Evolutionary conservation across 2,329 filamentous ascomycete species (phyloP), one percentile per base, ranked within the genome.

Genomic region (Penicillium corylophilum): DNA sequence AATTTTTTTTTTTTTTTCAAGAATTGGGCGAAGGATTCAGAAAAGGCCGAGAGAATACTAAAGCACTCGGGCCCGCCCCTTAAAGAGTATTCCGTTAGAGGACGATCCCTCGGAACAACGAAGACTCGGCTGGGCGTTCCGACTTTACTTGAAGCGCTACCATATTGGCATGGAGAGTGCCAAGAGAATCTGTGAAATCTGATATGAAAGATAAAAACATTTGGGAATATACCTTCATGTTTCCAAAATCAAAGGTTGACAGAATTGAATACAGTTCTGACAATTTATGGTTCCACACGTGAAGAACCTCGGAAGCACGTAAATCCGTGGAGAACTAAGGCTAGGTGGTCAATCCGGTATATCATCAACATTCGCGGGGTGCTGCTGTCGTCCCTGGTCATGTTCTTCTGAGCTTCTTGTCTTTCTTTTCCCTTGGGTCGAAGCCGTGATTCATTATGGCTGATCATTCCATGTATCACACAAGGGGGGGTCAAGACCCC

Each of bases 401-500:
- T 56, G 43, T 24, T 49, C 40, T 47, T 36, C 43, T 52, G 36
- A 50, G 47, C 46, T 46, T 49, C 35, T 42, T 42, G 23, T 44
- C 26, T 36, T 41, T n/a, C 23, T 41, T 31, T 38, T 26, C 44
- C 39, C 50, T 46, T 39, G 54, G 12, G 15, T 59, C 49, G 60
- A 20, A 38, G 63, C 61, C 59, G 65, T 70, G 64, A 67, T 59
- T 57, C 63, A 69, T 56, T 57, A 76, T 76, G 74, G 69, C 74
- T 49, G 70, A 75, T 62, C 71, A 68, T 60, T 64, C 67, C 41
- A 70, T 71, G 63, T 75, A 75, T 62, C 66, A 74, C 61, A 55
- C 68, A 54, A 62, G 69, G 60, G 72, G 70, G 51, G 67, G 72
- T 58, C 80, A 85, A 59, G 74, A 78, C 74, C 82, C 65, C 77